Percentiles rank a stretch among this genome's conserved stretches.
Conservation (phyloP, 352 stramenopile genomes). For the Phytophthora tentaculata region DNA sequence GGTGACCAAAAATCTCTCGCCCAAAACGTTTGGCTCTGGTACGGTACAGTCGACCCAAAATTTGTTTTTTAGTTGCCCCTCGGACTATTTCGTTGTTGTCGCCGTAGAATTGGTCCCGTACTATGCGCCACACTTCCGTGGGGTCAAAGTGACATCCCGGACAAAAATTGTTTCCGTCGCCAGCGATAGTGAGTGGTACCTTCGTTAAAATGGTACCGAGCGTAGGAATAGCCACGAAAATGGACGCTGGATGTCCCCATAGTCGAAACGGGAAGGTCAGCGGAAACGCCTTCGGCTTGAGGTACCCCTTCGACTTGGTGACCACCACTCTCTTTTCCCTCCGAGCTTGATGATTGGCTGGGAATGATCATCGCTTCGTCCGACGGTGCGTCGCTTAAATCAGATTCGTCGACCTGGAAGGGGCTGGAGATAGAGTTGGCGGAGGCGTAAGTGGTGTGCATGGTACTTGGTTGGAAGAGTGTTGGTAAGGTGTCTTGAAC, state of each 20-base stretch:
- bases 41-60: slow-evolving; percentile 5
- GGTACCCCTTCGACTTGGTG: neutral
- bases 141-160: neutral
- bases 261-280: neutral
- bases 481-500: neutral
- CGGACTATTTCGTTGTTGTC: neutral
- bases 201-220: neutral
- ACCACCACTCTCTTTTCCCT: neutral
- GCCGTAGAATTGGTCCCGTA: neutral
- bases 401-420: neutral
- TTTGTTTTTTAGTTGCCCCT: neutral
- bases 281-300: neutral
- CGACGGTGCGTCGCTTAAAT: neutral
- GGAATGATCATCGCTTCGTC: neutral
- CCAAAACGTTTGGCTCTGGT: slow-evolving; percentile 3
- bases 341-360: slow-evolving; percentile 4
- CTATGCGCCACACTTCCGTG: neutral
- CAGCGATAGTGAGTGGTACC: neutral
- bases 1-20: slow-evolving; percentile 1
- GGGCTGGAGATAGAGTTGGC: neutral
- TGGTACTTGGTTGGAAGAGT: neutral
- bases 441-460: neutral
- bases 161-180: neutral
- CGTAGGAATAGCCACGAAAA: neutral
- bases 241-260: neutral